Evolutionary conservation across 2,329 filamentous ascomycete genomes (phyloP).

Genomic region (Penicillium decumbens): DNA sequence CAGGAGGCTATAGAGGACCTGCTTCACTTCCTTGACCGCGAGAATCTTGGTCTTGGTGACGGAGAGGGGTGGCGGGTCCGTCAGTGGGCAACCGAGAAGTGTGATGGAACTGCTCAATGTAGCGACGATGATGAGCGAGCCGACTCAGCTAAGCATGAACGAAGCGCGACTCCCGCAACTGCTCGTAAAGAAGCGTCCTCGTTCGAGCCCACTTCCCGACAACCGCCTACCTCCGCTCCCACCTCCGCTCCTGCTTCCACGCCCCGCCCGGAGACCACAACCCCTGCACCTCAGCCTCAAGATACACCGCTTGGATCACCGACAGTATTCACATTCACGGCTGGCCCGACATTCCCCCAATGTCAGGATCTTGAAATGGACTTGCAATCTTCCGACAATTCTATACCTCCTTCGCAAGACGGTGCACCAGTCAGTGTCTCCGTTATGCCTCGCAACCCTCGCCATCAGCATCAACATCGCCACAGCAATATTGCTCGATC

Average conservation of each 20-base stretch:
- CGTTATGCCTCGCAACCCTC: slow-evolving; percentile 40
- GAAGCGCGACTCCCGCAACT: slow-evolving; percentile 35
- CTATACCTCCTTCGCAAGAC: slow-evolving; percentile 28
- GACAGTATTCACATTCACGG: slow-evolving; percentile 43
- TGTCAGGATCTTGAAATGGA: slow-evolving; percentile 40
- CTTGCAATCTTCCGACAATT: slow-evolving; percentile 40
- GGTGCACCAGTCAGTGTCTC: slow-evolving; percentile 41
- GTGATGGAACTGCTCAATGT: slow-evolving; percentile 39
- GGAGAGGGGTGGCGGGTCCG: slow-evolving; percentile 68
- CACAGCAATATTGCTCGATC: slow-evolving; percentile 37
- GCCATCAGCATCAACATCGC: slow-evolving; percentile 39
- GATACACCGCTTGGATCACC: slow-evolving; percentile 29
- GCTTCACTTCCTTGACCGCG: slow-evolving; percentile 75
- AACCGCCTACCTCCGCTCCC: slow-evolving; percentile 25
- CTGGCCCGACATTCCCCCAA: slow-evolving; percentile 38
- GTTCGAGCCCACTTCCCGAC: slow-evolving; percentile 23
- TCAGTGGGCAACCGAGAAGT: slow-evolving; percentile 54
- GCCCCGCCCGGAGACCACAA: slow-evolving; percentile 19
- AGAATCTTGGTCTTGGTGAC: slow-evolving; percentile 71
- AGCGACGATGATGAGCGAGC: slow-evolving; percentile 45
- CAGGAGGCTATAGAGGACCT: slow-evolving; percentile 92
- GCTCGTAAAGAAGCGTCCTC: slow-evolving; percentile 33
- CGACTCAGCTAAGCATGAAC: slow-evolving; percentile 36
- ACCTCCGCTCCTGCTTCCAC: slow-evolving; percentile 20
- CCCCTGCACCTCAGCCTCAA: slow-evolving; percentile 19